phyloP scores from a whole-genome alignment of 805 yeast species.

The Diddensiella santjacobensis region DNA sequence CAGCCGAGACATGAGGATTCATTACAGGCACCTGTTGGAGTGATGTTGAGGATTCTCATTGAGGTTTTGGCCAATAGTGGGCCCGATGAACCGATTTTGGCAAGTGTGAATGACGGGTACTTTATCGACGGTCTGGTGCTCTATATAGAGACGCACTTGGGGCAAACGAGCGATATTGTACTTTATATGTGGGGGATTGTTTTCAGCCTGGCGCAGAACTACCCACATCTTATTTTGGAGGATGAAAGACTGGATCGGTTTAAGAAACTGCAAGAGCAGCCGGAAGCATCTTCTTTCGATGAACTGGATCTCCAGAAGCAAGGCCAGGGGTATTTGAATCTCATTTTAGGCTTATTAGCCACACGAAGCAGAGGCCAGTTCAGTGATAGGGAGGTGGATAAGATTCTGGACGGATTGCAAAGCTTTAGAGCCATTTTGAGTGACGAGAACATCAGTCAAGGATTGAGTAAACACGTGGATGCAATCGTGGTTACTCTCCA shows the following conservation, averaged over 20 bases:
- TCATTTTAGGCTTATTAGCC: slow-evolving; percentile 12
- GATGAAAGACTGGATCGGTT: background rate
- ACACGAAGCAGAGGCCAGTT: background rate
- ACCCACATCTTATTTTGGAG: background rate
- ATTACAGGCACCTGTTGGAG: background rate
- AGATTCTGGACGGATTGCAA: background rate
- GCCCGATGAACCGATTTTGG: background rate
- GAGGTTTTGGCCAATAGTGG: background rate
- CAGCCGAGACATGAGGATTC: background rate
- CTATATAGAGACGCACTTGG: background rate
- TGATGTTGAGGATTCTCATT: background rate
- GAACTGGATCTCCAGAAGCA: background rate
- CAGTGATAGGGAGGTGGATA: background rate
- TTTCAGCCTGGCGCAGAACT: background rate
- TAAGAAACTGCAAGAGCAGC: background rate
- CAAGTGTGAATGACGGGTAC: background rate
- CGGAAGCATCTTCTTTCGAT: background rate
- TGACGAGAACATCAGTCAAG: background rate
- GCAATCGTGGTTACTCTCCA: background rate
- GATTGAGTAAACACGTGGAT: background rate
- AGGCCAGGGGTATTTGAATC: slow-evolving; percentile 9
- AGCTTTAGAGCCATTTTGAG: background rate
- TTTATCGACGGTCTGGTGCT: background rate
- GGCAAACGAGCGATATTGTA: background rate
- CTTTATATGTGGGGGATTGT: background rate